Conservation (phyloP, 192 early-diverging fungal genomes). For the Bifiguratus adelaidae region DNA sequence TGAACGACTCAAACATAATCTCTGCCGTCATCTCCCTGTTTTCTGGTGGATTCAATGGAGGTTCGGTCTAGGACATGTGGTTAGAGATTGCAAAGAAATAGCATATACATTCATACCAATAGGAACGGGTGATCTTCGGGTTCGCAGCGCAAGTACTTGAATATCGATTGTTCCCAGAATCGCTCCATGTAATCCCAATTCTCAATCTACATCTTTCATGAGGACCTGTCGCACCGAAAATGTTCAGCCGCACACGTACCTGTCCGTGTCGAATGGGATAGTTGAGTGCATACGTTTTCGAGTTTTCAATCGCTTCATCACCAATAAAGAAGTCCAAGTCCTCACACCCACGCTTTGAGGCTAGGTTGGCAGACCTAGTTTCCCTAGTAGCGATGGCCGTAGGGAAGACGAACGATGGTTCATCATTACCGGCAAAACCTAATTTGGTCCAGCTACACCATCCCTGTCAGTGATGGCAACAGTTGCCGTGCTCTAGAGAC, state of each 20-base stretch:
- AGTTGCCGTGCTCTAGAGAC: background rate
- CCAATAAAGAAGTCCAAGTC: slow-evolving; percentile 98
- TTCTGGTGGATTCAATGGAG: slow-evolving; percentile 95
- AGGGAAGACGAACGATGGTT: slow-evolving; percentile 96
- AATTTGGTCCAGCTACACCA: slow-evolving; percentile 81
- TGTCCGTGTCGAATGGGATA: slow-evolving; percentile 96
- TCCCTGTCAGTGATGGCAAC: slow-evolving; percentile 5
- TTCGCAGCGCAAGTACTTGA: slow-evolving; percentile 96
- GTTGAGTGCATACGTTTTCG: slow-evolving; percentile 79
- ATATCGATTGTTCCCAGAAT: slow-evolving; percentile 97
- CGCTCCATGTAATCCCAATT: slow-evolving; percentile 99
- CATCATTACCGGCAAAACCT: slow-evolving; percentile 93
- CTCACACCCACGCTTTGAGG: slow-evolving; percentile 93
- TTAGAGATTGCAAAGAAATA: no score
- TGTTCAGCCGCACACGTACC: no score
- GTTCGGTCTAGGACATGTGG: slow-evolving; percentile 90
- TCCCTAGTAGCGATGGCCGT: slow-evolving; percentile 82
- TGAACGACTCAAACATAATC: slow-evolving; percentile 99
- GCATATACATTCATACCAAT: slow-evolving; percentile 44
- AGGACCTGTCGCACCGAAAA: no score
- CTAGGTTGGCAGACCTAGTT: slow-evolving; percentile 53
- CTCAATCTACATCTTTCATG: no score
- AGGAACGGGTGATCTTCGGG: slow-evolving; percentile 98
- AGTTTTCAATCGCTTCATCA: slow-evolving; percentile 84
- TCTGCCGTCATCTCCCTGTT: slow-evolving; percentile 98